Base-by-base conservation (phyloP, 148 eudicot species). In the Heliosperma pusillum region DNA sequence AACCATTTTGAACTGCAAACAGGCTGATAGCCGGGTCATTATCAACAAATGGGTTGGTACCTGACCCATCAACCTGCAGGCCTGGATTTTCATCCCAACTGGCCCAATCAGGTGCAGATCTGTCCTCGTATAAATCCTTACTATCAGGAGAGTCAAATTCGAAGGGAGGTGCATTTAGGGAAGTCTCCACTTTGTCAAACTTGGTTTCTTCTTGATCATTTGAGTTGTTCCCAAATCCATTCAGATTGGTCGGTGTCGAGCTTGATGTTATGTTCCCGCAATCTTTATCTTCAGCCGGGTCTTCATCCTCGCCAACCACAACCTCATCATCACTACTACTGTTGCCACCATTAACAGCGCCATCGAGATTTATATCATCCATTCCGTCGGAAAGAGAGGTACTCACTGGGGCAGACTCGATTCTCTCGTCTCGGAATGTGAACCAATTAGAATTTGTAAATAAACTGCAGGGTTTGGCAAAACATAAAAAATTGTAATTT, bases 401-500 rank as follows among this genome's bases (percentile, higher is more conserved):
- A 72, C 86, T 80, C 77, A 81, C 85, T 40, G 91, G 75, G 47
- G 88, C 81, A 79, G 79, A 77, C 21, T 84, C 88, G 40, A 66
- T 79, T 78, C 86, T 84, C 61, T 94, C 90, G 24, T 90, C 97
- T 85, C 90, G 89, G 86, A 91, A 91, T 53, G 97, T 86, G 87
- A 94, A 91, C 98, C 98, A 94, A 77, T 94, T 86, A 72, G 98
- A 94, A 81, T 91, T 94, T 36, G 98, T 94, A 82, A 94, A 94
- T 87, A 91, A 86, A 77, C 96, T 94, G 92, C 89, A 82, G 74
- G 25, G 76, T 56, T 25, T 68, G 74, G 42, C n/a, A 66, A 47
- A 52, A 26, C 76, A 16, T 12, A 63, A 71, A 19, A 21, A 17
- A 66, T 10, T 13, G 64, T 24, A 70, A 76, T 21, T 30, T 65